Percentiles rank a stretch among this genome's conserved stretches.
Evolutionary conservation across 2,329 filamentous ascomycete species (phyloP).

Genomic region (Monascus ruber): DNA sequence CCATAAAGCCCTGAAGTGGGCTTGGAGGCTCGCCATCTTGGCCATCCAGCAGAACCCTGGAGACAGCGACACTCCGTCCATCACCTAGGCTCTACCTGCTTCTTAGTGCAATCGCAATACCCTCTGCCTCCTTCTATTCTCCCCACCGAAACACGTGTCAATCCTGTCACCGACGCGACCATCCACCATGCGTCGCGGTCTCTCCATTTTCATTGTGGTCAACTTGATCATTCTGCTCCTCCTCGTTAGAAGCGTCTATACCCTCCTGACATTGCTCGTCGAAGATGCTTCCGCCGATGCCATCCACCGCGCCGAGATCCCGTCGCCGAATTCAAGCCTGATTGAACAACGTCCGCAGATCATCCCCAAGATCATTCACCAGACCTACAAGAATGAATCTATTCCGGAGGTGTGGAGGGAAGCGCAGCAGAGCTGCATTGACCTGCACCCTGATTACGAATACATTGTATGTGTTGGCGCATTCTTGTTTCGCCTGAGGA

Average conservation of each 20-base stretch:
- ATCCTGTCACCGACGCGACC: constrained; percentile 1
- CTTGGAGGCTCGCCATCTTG: not conserved
- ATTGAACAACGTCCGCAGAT: constrained; percentile 47
- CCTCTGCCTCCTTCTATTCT: not conserved
- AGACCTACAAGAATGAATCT: constrained; percentile 61
- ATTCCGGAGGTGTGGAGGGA: constrained; percentile 56
- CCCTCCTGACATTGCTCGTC: constrained; percentile 57
- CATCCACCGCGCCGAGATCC: constrained; percentile 55
- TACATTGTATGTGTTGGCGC: constrained; percentile 48
- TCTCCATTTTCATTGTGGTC: constrained; percentile 53
- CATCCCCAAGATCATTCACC: constrained; percentile 68
- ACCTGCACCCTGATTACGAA: constrained; percentile 59
- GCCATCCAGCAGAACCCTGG: no score
- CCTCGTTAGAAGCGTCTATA: constrained; percentile 57
- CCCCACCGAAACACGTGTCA: not conserved
- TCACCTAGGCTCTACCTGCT: no score
- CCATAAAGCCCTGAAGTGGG: not conserved
- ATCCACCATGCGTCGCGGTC: constrained; percentile 47
- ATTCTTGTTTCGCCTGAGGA: not conserved
- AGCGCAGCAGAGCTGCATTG: constrained; percentile 55
- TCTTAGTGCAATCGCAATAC: no score
- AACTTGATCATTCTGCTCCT: constrained; percentile 54
- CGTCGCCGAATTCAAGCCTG: constrained; percentile 50
- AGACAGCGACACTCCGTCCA: no score
- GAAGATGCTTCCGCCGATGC: constrained; percentile 56